These are phyloP conservation scores for Globisporangium sylvaticum DNA, from an alignment of 352 stramenopile species.

Conservation along the genomic window DNA sequence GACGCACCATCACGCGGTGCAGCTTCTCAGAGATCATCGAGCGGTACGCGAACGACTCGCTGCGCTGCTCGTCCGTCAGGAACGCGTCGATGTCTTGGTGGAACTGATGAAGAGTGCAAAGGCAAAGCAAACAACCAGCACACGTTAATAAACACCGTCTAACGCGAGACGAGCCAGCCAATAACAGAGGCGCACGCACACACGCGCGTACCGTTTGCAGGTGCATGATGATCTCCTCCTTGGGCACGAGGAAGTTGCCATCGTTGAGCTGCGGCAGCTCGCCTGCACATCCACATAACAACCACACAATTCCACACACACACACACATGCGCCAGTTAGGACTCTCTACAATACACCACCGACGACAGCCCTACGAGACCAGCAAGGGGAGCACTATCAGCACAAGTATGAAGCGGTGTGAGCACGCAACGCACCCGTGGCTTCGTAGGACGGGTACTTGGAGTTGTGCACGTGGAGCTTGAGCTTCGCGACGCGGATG, in stretches of 20 bases:
- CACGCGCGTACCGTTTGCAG: slow-evolving; percentile 58
- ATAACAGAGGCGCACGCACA: background rate
- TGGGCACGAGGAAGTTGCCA: slow-evolving; percentile 82
- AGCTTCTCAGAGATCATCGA: slow-evolving; percentile 83
- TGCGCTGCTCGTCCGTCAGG: slow-evolving; percentile 65
- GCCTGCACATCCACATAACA: slow-evolving; percentile 21
- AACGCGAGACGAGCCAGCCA: background rate
- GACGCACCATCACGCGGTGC: slow-evolving; percentile 58
- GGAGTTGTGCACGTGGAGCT: slow-evolving; percentile 84
- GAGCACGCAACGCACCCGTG: slow-evolving; percentile 33
- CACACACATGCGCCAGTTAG: background rate
- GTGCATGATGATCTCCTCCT: slow-evolving; percentile 84
- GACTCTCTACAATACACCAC: background rate
- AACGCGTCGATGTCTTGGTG: slow-evolving; percentile 75
- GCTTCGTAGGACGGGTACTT: slow-evolving; percentile 78
- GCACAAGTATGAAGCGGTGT: no score
- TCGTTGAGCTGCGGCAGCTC: slow-evolving; percentile 83
- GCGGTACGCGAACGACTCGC: slow-evolving; percentile 80
- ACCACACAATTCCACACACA: background rate
- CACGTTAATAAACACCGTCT: background rate
- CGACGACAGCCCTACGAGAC: background rate
- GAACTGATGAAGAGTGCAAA: slow-evolving; percentile 32
- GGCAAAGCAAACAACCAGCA: background rate
- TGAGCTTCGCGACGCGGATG: slow-evolving; percentile 67
- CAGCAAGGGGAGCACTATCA: background rate